These are phyloP conservation scores for Lotus japonicus DNA, from an alignment of 306 rosid species.

Conservation along the genomic window DNA sequence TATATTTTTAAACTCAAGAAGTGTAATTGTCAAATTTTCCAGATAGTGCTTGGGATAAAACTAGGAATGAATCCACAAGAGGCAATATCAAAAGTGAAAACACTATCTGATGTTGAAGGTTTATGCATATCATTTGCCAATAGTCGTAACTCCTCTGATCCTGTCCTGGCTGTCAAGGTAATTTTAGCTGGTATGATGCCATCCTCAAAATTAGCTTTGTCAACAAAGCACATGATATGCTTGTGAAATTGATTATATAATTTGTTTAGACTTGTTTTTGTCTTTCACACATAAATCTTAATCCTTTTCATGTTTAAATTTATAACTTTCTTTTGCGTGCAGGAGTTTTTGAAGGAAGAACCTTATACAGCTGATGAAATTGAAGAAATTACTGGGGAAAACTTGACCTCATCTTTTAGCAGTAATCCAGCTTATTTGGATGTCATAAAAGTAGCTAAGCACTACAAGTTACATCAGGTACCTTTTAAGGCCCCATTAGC, in stretches of 20 bases:
- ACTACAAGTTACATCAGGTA: conserved; percentile 66
- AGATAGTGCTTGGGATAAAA: conserved; percentile 70
- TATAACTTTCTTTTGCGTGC: neutral
- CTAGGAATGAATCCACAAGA: conserved; percentile 64
- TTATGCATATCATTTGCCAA: conserved; percentile 53
- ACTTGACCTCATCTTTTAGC: conserved; percentile 31
- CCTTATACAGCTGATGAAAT: conserved; percentile 61
- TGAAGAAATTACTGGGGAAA: conserved; percentile 41
- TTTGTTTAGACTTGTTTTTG: neutral
- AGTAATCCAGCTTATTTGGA: conserved; percentile 50
- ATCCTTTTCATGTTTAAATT: neutral
- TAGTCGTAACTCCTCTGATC: conserved; percentile 47
- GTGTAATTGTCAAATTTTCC: neutral
- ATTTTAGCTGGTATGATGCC: neutral
- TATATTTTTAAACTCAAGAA: neutral
- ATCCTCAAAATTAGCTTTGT: neutral
- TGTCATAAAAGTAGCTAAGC: conserved; percentile 48
- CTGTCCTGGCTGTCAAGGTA: conserved; percentile 66
- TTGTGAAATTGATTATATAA: neutral
- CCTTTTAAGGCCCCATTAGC: neutral
- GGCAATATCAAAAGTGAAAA: conserved; percentile 45
- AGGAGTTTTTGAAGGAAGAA: conserved; percentile 72
- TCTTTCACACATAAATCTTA: neutral
- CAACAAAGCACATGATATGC: neutral
- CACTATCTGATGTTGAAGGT: conserved; percentile 76